phyloP scores from a whole-genome alignment of 768 basidiomycete genomes.

The Harrya chromipes region DNA sequence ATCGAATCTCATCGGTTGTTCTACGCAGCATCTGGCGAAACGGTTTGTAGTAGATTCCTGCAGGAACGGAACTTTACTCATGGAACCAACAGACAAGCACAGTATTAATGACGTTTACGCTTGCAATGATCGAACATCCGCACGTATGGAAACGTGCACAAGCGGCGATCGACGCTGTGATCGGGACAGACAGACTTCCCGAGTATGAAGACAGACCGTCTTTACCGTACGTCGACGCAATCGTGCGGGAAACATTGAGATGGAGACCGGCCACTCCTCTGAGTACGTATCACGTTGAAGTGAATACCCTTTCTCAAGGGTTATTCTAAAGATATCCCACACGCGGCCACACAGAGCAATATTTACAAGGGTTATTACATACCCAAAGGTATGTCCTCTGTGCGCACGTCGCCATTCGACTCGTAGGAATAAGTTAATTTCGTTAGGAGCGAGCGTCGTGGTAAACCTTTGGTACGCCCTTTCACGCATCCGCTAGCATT shows the following conservation, averaged over 20 bases:
- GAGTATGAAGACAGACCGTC: slow-evolving; percentile 3
- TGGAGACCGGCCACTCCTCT: slow-evolving; percentile 1
- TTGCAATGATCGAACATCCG: slow-evolving; percentile 10
- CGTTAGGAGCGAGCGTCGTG: slow-evolving; percentile 2
- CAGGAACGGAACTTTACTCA: background rate
- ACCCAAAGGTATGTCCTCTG: slow-evolving; percentile 37
- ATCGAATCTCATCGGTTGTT: background rate
- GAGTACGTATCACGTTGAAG: background rate
- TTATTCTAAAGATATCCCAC: slow-evolving; percentile 11
- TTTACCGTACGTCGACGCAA: slow-evolving; percentile 3
- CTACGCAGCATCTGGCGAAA: slow-evolving; percentile 1
- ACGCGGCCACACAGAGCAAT: slow-evolving; percentile 32
- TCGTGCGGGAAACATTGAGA: slow-evolving; percentile 3
- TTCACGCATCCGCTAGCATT: background rate
- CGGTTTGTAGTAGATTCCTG: background rate
- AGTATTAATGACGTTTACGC: background rate
- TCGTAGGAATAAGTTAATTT: background rate
- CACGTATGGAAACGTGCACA: slow-evolving; percentile 10
- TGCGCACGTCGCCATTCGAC: background rate
- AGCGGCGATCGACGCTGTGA: slow-evolving; percentile 1
- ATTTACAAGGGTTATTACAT: slow-evolving; percentile 46
- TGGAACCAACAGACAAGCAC: background rate
- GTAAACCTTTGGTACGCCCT: slow-evolving; percentile 8
- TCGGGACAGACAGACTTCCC: slow-evolving; percentile 1
- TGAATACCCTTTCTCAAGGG: background rate